Percentiles rank a stretch among this genome's conserved stretches.
Evolutionary conservation across 768 basidiomycete species (phyloP).

Genomic region (Leccinellum luteum): DNA sequence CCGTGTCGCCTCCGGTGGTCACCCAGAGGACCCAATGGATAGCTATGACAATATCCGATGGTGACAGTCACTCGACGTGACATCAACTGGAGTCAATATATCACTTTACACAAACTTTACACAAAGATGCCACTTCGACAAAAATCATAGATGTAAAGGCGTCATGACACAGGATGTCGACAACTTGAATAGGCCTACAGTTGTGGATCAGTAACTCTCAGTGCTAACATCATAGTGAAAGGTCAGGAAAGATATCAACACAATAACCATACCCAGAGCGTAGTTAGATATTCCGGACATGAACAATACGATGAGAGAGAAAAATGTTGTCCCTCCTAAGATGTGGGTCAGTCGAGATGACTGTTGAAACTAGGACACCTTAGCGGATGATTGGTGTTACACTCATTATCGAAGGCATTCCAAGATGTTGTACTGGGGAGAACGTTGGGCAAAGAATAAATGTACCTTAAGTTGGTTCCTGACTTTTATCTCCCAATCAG

Average conservation of each 20-base stretch:
- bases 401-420: constrained; percentile 7
- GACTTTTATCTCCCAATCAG: constrained; percentile 6
- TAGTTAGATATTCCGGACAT: too few relatives aligned
- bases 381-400: constrained; percentile 14
- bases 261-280: too few relatives aligned
- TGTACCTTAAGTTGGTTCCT: neutral
- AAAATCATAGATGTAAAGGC: too few relatives aligned
- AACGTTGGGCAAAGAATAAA: neutral
- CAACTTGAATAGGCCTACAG: constrained; percentile 35
- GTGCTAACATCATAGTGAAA: too few relatives aligned
- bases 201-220: too few relatives aligned
- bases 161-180: too few relatives aligned
- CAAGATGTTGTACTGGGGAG: neutral
- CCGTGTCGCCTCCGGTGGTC: constrained; percentile 31
- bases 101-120: too few relatives aligned
- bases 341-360: too few relatives aligned
- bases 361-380: constrained; percentile 23
- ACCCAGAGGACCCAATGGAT: constrained; percentile 39
- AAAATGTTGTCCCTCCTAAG: too few relatives aligned
- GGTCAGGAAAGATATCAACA: neutral
- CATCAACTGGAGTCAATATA: too few relatives aligned
- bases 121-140: constrained; percentile 37
- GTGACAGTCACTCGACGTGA: neutral
- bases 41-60: constrained; percentile 21
- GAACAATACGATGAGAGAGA: too few relatives aligned